Evolutionary conservation across 768 basidiomycete species (phyloP).

Genomic region (Mrakia blollopis): DNA sequence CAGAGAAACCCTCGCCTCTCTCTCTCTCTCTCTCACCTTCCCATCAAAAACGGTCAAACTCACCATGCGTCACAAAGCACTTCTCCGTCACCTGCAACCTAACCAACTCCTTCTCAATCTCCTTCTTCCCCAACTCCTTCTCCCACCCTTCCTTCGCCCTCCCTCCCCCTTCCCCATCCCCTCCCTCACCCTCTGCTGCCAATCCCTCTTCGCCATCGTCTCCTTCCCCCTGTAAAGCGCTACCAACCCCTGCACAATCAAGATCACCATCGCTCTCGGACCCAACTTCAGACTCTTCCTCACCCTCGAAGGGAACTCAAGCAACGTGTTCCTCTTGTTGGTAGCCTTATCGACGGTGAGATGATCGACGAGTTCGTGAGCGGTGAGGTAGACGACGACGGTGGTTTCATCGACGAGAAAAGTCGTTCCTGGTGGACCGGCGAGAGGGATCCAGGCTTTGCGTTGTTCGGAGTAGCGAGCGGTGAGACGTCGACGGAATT

Average conservation of each 20-base stretch:
- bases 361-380: slow-evolving; percentile 38
- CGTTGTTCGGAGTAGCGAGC: slow-evolving; percentile 35
- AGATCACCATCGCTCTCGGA: slow-evolving; percentile 35
- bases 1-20: no score
- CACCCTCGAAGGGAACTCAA: slow-evolving; percentile 34
- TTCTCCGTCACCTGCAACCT: slow-evolving; percentile 40
- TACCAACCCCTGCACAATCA: slow-evolving; percentile 42
- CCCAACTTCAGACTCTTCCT: slow-evolving; percentile 33
- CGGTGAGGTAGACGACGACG: slow-evolving; percentile 37
- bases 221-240: slow-evolving; percentile 40
- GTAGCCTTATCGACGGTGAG: slow-evolving; percentile 7
- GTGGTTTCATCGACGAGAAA: slow-evolving; percentile 39
- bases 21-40: not conserved
- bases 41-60: slow-evolving; percentile 18
- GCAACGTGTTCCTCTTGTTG: slow-evolving; percentile 1
- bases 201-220: slow-evolving; percentile 37
- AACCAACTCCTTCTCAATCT: slow-evolving; percentile 39
- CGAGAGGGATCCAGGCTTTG: slow-evolving; percentile 38
- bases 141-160: slow-evolving; percentile 29
- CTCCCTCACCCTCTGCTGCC: slow-evolving; percentile 37
- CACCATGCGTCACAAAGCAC: slow-evolving; percentile 42
- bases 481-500: slow-evolving; percentile 40
- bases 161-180: slow-evolving; percentile 29
- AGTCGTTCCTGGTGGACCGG: slow-evolving; percentile 32
- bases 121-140: slow-evolving; percentile 33